Percentiles rank a stretch among this genome's conserved stretches.
These are phyloP conservation scores for Flaveria floridana DNA, from an alignment of 140 eudicot genomes.

Conservation along the genomic window DNA sequence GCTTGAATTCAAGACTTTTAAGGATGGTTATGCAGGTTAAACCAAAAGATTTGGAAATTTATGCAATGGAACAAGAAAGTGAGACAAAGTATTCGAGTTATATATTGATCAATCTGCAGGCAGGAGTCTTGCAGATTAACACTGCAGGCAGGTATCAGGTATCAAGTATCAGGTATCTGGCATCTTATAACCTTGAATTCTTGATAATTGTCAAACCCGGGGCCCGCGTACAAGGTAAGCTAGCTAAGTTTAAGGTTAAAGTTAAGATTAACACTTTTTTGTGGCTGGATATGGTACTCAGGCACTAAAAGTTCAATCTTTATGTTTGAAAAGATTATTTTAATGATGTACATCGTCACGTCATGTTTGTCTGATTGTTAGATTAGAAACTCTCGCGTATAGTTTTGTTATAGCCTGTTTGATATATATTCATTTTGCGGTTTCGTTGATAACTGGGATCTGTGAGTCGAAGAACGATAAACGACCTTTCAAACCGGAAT, in stretches of 20 bases:
- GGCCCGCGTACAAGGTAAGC: constrained; percentile 20
- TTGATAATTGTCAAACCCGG: constrained; percentile 31
- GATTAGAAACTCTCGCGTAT: neutral
- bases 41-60: constrained; percentile 6
- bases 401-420: neutral
- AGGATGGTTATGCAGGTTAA: constrained; percentile 15
- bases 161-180: neutral
- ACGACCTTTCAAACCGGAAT: constrained; percentile 1
- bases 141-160: constrained; percentile 19
- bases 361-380: constrained; percentile 25
- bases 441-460: neutral
- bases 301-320: constrained; percentile 24
- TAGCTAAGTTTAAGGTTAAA: constrained; percentile 23
- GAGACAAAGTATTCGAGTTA: constrained; percentile 8
- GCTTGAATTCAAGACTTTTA: constrained; percentile 26
- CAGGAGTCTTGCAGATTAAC: constrained; percentile 2
- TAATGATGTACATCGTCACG: constrained; percentile 15
- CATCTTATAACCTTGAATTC: neutral
- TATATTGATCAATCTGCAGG: constrained; percentile 33
- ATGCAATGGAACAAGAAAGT: constrained; percentile 25
- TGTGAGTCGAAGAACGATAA: neutral
- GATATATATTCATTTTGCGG: neutral
- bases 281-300: constrained; percentile 12
- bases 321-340: neutral
- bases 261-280: constrained; percentile 16